Evolutionary conservation across 768 basidiomycete species (phyloP).

Genomic region (Kwoniella sp.): DNA sequence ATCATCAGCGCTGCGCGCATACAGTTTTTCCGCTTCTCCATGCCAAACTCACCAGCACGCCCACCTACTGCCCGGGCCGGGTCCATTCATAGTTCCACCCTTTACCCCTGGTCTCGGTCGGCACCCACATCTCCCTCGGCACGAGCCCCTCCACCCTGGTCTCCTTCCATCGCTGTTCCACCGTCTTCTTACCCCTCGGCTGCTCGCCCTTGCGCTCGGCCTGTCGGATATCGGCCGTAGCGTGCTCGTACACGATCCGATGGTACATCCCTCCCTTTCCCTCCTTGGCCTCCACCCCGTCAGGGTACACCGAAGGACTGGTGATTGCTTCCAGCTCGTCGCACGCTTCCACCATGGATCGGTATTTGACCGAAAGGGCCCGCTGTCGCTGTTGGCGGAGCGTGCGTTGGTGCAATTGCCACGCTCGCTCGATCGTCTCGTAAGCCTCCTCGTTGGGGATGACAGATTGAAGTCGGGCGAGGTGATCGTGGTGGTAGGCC

Average conservation of each 20-base stretch:
- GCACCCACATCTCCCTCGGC: slow-evolving; percentile 79
- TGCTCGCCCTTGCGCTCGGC: slow-evolving; percentile 51
- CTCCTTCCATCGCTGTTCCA: slow-evolving; percentile 68
- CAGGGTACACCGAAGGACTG: slow-evolving; percentile 65
- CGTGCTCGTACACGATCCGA: slow-evolving; percentile 26
- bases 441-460: slow-evolving; percentile 85
- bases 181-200: slow-evolving; percentile 61
- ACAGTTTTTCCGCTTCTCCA: background rate
- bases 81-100: slow-evolving; percentile 89
- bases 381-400: slow-evolving; percentile 64
- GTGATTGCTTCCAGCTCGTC: slow-evolving; percentile 65
- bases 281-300: slow-evolving; percentile 55
- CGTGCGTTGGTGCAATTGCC: slow-evolving; percentile 74
- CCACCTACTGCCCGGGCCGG: slow-evolving; percentile 21
- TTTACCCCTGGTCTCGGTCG: slow-evolving; percentile 72
- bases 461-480: slow-evolving; percentile 69
- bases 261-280: slow-evolving; percentile 42
- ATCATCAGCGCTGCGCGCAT: background rate
- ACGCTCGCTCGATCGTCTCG: slow-evolving; percentile 86
- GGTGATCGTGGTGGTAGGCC: slow-evolving; percentile 76
- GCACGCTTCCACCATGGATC: slow-evolving; percentile 79
- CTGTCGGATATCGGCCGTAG: slow-evolving; percentile 54
- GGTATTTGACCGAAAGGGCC: slow-evolving; percentile 71
- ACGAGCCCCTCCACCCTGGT: slow-evolving; percentile 60
- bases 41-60: no score